A percentile compares a stretch with the other conserved stretches of the same genome.
These are phyloP conservation scores for Phalaenopsis equestris DNA, from an alignment of 106 monocot species.

Conservation along the genomic window DNA sequence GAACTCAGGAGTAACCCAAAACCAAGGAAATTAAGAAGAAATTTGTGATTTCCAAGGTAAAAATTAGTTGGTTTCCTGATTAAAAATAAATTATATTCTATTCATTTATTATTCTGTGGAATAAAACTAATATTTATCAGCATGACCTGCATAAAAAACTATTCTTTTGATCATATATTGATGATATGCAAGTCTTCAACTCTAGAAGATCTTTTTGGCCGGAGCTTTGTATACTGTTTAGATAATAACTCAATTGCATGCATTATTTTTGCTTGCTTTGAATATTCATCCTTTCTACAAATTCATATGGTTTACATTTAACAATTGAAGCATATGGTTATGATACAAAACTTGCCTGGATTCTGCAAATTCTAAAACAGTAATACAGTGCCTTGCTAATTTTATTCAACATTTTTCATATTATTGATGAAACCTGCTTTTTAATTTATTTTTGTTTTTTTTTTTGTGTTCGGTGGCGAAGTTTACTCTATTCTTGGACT, in stretches of 20 bases:
- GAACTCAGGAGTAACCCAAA: not conserved
- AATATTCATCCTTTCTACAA: not conserved
- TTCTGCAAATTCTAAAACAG: not conserved
- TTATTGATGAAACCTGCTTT: not conserved
- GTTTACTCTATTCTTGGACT: not conserved
- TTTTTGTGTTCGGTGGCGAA: not conserved
- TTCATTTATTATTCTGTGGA: not conserved
- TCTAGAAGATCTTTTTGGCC: not conserved
- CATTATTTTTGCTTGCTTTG: not conserved
- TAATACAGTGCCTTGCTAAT: not conserved
- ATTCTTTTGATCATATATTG: not conserved
- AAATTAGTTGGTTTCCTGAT: not conserved
- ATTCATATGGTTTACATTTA: not conserved
- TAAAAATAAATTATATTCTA: not conserved
- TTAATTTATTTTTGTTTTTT: no score
- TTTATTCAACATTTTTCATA: not conserved
- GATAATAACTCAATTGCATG: not conserved
- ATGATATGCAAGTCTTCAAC: not conserved
- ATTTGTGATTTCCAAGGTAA: not conserved
- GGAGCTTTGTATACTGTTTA: not conserved
- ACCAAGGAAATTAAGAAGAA: not conserved
- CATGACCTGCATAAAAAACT: not conserved
- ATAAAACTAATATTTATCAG: not conserved
- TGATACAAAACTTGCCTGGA: not conserved
- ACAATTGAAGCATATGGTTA: not conserved